phyloP scores from a whole-genome alignment of 768 basidiomycete genomes.

The Auriscalpium vulgare region DNA sequence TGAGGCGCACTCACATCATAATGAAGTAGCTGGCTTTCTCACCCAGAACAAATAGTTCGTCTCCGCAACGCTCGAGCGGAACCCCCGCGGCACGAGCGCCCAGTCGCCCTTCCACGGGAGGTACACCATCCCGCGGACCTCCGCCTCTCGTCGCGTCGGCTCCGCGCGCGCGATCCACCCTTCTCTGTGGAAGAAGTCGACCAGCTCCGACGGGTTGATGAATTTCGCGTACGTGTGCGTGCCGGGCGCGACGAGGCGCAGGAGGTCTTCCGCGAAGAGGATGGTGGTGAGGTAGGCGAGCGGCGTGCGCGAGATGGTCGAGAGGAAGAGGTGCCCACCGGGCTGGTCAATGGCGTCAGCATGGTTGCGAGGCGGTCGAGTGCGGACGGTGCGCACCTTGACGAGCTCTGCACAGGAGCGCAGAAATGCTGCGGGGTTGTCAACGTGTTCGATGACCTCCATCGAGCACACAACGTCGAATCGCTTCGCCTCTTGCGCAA shows the following conservation, averaged over 20 bases:
- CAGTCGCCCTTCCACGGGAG: conserved; percentile 63
- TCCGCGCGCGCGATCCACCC: conserved; percentile 57
- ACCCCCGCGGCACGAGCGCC: conserved; percentile 55
- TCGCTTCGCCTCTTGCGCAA: conserved; percentile 53
- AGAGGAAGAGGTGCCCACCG: conserved; percentile 91
- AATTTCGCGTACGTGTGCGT: conserved; percentile 93
- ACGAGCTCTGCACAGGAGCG: conserved; percentile 74
- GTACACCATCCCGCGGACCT: conserved; percentile 74
- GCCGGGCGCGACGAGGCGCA: conserved; percentile 73
- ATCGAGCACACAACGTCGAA: conserved; percentile 95
- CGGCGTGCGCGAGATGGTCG: conserved; percentile 85
- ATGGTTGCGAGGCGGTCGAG: neutral
- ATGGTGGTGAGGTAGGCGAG: conserved; percentile 66
- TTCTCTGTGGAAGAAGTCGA: conserved; percentile 55
- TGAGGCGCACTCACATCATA: too few relatives aligned
- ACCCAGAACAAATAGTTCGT: conserved; percentile 88
- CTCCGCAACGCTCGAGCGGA: conserved; percentile 34
- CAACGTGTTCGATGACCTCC: conserved; percentile 98
- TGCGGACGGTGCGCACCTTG: conserved; percentile 47
- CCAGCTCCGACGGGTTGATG: conserved; percentile 79
- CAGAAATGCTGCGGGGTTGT: conserved; percentile 82
- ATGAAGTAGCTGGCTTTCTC: conserved; percentile 52
- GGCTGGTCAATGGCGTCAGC: conserved; percentile 45
- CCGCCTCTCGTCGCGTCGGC: conserved; percentile 61
- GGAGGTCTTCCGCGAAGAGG: conserved; percentile 72